Conservation (phyloP, 1,284 basidiomycete species). For the Waitea zeae region DNA sequence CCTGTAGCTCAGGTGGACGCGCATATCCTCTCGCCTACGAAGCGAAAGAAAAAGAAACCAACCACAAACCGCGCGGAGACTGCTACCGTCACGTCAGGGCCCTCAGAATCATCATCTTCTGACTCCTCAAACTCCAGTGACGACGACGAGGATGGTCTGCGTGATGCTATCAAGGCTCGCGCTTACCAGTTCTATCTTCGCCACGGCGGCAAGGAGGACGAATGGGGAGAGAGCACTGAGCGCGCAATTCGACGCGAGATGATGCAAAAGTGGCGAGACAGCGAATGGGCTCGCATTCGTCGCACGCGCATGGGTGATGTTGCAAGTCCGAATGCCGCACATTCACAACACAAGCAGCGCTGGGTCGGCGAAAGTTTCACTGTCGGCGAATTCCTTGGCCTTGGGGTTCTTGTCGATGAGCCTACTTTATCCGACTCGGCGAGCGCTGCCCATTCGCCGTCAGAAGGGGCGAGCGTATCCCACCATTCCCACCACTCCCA, state of each 20-base stretch:
- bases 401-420: slow-evolving; percentile 26
- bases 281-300: slow-evolving; percentile 34
- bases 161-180: slow-evolving; percentile 31
- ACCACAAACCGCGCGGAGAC: neutral
- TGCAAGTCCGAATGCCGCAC: slow-evolving; percentile 8
- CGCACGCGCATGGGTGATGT: neutral
- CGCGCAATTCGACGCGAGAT: slow-evolving; percentile 34
- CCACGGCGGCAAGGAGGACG: slow-evolving; percentile 32
- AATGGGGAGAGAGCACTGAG: slow-evolving; percentile 46
- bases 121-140: slow-evolving; percentile 8
- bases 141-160: slow-evolving; percentile 22
- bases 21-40: slow-evolving; percentile 4
- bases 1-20: slow-evolving; percentile 4
- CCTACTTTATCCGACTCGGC: neutral
- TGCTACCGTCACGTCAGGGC: too few species aligned
- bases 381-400: slow-evolving; percentile 46
- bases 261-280: slow-evolving; percentile 41
- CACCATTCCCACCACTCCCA: neutral
- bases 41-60: too few species aligned
- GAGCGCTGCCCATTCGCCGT: slow-evolving; percentile 5
- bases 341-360: slow-evolving; percentile 19
- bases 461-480: slow-evolving; percentile 5
- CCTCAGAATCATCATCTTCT: too few species aligned
- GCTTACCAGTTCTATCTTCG: slow-evolving; percentile 45
- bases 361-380: slow-evolving; percentile 68